Base-by-base conservation (phyloP, 2,329 filamentous ascomycete genomes). In the Diaporthe sp. region DNA sequence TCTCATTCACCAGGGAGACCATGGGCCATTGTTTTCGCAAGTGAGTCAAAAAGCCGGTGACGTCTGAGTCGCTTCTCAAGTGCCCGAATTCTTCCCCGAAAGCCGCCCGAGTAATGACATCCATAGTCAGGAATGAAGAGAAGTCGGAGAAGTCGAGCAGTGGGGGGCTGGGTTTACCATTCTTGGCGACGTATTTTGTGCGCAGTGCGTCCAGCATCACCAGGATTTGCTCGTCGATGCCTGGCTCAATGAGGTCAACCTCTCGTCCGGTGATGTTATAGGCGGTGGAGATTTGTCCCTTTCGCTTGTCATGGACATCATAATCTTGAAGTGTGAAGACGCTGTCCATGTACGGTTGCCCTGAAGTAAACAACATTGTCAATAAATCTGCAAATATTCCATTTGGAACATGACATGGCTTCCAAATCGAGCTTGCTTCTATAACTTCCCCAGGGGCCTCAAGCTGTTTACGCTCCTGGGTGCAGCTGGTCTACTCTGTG, bases 71-170 rank as follows among this genome's bases (percentile, higher is more conserved):
- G 10, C 80, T 79, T 28, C 82, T 81, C 0, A 89, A 79, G 76
- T 86, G 87, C 28, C 87, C 87, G 77, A 88, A 87, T 1, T 83
- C 79, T 70, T 84, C 76, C 31, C 88, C 88, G 62, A 89, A 86
- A 3, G 86, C 86, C 17, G 90, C 78, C 49, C 85, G 84, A 51
- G 85, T 87, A 76, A 90, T 88, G 28, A 88, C 84, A 76, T 90
- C 89, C 6, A 89, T 81, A 0, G 88, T 88, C 71, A 90, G 86
- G 81, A 84, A 89, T 49, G 87, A 85, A 2, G 85, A 83, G 58
- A 86, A 84, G 8, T 81, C 79, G 25, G 85, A 85, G 46, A 90
- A 79, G 77, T 90, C 87, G 79, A 88, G 82, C 22, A 84, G 79
- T 65, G 25, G 44, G 13, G 53, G 57, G 22, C 4, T 44, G 25